These are phyloP conservation scores for Sarocladium strictum DNA, from an alignment of 2,329 filamentous ascomycete species.

Conservation along the genomic window DNA sequence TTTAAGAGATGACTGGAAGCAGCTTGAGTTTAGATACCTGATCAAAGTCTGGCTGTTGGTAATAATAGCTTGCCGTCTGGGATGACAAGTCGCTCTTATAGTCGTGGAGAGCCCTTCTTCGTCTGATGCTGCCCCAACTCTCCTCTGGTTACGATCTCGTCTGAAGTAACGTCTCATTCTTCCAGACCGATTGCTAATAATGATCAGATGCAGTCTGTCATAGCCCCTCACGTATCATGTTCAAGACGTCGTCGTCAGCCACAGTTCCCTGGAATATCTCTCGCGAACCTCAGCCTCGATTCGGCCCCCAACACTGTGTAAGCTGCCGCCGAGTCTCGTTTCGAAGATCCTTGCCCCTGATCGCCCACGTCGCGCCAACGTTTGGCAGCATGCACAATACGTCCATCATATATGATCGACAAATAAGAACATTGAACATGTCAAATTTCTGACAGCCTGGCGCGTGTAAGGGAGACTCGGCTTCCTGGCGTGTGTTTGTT, in stretches of 20 bases:
- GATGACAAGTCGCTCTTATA: no score
- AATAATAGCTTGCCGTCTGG: no score
- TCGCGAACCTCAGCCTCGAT: not conserved
- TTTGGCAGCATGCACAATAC: not conserved
- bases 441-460: not conserved
- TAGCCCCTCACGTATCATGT: not conserved
- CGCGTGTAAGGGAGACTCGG: not conserved
- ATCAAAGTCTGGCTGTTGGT: no score
- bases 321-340: not conserved
- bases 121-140: no score
- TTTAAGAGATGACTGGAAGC: not conserved
- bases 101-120: no score
- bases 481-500: not conserved
- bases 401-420: not conserved
- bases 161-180: no score
- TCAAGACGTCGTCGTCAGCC: not conserved
- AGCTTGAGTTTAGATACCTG: not conserved
- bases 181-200: no score
- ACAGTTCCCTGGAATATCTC: not conserved
- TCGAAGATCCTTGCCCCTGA: conserved; percentile 3
- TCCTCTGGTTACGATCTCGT: no score
- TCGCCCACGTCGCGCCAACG: conserved; percentile 6
- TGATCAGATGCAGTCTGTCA: not conserved
- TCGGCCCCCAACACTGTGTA: not conserved
- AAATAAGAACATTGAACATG: not conserved